A percentile compares a stretch with the other conserved stretches of the same genome.
phyloP scores from a whole-genome alignment of 805 yeast genomes.

The Candida suzukii region DNA sequence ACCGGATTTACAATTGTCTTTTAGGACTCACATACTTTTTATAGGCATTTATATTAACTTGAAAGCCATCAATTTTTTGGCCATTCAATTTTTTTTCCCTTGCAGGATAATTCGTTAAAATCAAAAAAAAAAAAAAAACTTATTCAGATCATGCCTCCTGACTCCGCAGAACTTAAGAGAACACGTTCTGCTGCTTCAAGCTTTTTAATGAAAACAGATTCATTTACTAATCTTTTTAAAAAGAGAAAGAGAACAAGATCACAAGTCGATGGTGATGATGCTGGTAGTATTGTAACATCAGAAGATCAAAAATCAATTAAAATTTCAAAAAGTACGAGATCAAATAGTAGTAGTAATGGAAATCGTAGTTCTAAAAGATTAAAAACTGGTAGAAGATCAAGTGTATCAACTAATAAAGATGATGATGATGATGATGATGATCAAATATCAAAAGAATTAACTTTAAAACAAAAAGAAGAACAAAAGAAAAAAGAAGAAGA shows the following conservation, averaged over 20 bases:
- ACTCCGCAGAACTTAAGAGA: not conserved
- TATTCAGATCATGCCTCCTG: not conserved
- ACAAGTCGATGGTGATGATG: slow-evolving; percentile 5
- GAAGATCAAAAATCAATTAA: not conserved
- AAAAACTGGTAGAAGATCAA: slow-evolving; percentile 8
- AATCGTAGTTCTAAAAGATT: slow-evolving; percentile 7
- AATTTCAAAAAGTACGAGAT: not conserved
- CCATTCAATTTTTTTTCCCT: no score
- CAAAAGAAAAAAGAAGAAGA: slow-evolving; percentile 21
- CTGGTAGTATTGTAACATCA: not conserved
- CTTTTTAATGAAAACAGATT: slow-evolving; percentile 14
- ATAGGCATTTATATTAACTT: no score
- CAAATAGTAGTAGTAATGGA: slow-evolving; percentile 4
- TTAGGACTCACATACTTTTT: no score
- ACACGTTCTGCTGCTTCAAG: slow-evolving; percentile 2
- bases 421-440: slow-evolving; percentile 2
- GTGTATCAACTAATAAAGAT: slow-evolving; percentile 10
- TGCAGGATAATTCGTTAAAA: no score
- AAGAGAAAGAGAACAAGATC: slow-evolving; percentile 10
- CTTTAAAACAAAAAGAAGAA: slow-evolving; percentile 12
- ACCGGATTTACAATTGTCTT: no score
- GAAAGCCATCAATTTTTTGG: no score
- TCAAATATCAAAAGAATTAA: slow-evolving; percentile 1
- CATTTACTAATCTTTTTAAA: slow-evolving; percentile 16
- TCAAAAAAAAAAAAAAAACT: no score